Evolutionary conservation across 371 early-diverging fungal species (phyloP).

Genomic region (Phascolomyces articulosus): DNA sequence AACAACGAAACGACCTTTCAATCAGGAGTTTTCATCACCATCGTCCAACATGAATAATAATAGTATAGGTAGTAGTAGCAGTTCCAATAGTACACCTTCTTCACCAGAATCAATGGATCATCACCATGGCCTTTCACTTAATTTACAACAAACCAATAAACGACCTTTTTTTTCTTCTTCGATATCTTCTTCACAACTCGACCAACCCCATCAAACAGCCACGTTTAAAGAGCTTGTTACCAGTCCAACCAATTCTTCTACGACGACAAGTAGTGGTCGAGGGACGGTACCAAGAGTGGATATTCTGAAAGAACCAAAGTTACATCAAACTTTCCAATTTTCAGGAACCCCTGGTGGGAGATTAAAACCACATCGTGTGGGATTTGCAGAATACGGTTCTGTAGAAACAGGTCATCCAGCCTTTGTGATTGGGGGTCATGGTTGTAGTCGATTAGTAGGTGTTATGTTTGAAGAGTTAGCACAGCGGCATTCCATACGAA

Average conservation of each 20-base stretch:
- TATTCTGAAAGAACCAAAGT: conserved; percentile 36
- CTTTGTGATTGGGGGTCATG: conserved; percentile 53
- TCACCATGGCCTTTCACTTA: conserved; percentile 2
- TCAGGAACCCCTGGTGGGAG: conserved; percentile 17
- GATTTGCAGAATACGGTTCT: conserved; percentile 51
- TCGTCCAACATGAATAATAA: too few relatives aligned
- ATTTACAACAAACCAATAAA: neutral
- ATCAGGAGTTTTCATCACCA: neutral
- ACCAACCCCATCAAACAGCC: neutral
- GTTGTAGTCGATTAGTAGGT: conserved; percentile 50
- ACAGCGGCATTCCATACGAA: conserved; percentile 29
- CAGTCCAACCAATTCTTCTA: conserved; percentile 6
- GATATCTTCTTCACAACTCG: too few relatives aligned
- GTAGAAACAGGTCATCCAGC: conserved; percentile 35
- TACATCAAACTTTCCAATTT: conserved; percentile 48
- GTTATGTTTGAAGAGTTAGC: conserved; percentile 56
- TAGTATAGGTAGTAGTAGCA: neutral
- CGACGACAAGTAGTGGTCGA: neutral
- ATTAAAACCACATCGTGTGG: conserved; percentile 37
- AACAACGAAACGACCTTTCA: neutral
- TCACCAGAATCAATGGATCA: neutral
- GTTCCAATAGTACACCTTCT: neutral
- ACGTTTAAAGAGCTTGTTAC: neutral
- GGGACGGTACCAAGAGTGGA: conserved; percentile 24
- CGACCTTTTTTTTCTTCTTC: too few relatives aligned